phyloP scores from a whole-genome alignment of 345 rosid species.

The Euphorbia tirucalli region DNA sequence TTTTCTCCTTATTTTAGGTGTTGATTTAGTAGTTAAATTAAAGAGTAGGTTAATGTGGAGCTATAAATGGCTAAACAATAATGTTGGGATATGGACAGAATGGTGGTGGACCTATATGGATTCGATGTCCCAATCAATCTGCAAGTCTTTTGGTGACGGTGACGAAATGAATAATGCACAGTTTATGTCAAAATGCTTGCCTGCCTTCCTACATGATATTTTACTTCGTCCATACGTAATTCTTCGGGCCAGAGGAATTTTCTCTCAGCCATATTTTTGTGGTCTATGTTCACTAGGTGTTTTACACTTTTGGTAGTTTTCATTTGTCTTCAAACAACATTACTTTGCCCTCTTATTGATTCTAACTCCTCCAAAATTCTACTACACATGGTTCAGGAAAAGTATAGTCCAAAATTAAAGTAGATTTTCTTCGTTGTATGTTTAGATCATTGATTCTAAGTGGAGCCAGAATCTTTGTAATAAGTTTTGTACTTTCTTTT shows the following conservation, averaged over 20 bases:
- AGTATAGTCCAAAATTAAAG: too few relatives aligned
- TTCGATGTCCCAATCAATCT: slow-evolving; percentile 4
- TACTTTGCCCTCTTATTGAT: too few relatives aligned
- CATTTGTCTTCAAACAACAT: too few relatives aligned
- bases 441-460: too few relatives aligned
- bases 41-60: neutral
- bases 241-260: neutral
- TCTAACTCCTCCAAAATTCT: too few relatives aligned
- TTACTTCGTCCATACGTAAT: slow-evolving; percentile 26
- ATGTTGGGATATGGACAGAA: neutral
- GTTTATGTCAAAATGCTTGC: slow-evolving; percentile 4
- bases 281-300: neutral
- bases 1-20: too few relatives aligned
- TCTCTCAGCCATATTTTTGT: too few relatives aligned
- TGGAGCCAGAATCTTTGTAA: too few relatives aligned
- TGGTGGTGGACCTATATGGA: slow-evolving; percentile 12
- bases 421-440: too few relatives aligned
- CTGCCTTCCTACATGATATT: slow-evolving; percentile 7
- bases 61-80: neutral
- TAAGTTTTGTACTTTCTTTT: too few relatives aligned
- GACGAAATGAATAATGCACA: slow-evolving; percentile 4
- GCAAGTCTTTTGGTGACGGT: neutral
- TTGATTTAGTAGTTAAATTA: neutral
- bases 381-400: too few relatives aligned
- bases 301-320: neutral